These are phyloP conservation scores for Royoungia palumana DNA, from an alignment of 768 basidiomycete genomes.

Conservation along the genomic window DNA sequence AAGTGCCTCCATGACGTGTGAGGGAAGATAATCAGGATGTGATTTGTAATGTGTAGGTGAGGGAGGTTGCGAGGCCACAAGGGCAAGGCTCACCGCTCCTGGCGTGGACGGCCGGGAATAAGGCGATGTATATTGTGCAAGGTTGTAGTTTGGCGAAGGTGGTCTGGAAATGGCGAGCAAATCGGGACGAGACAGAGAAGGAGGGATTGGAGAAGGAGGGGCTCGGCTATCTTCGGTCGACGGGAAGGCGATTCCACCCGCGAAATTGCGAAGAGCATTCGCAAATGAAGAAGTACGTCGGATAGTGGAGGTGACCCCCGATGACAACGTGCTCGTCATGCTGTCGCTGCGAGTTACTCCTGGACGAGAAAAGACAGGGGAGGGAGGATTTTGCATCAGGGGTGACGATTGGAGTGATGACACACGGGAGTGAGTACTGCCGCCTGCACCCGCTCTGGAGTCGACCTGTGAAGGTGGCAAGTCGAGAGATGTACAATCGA, in stretches of 20 bases:
- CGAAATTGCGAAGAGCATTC: slow-evolving; percentile 65
- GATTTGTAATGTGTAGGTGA: slow-evolving; percentile 34
- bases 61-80: slow-evolving; percentile 27
- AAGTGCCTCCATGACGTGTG: slow-evolving; percentile 81
- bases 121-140: slow-evolving; percentile 74
- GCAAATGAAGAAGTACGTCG: slow-evolving; percentile 81
- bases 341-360: slow-evolving; percentile 57
- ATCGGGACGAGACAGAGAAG: slow-evolving; percentile 22
- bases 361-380: slow-evolving; percentile 48
- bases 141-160: slow-evolving; percentile 75
- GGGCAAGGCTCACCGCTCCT: slow-evolving; percentile 16
- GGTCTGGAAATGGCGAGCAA: slow-evolving; percentile 54
- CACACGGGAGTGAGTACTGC: slow-evolving; percentile 38
- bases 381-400: slow-evolving; percentile 40
- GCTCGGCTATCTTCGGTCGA: slow-evolving; percentile 51
- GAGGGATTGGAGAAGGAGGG: slow-evolving; percentile 33
- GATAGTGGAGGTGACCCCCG: slow-evolving; percentile 63
- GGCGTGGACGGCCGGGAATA: slow-evolving; percentile 59
- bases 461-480: slow-evolving; percentile 43
- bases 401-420: slow-evolving; percentile 53
- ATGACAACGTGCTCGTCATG: slow-evolving; percentile 56
- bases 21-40: slow-evolving; percentile 59
- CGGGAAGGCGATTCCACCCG: slow-evolving; percentile 71
- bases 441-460: slow-evolving; percentile 27
- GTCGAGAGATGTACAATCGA: slow-evolving; percentile 65